Evolutionary conservation across 495 filamentous ascomycete species (phyloP).

Genomic region (Clohesyomyces aquaticus): DNA sequence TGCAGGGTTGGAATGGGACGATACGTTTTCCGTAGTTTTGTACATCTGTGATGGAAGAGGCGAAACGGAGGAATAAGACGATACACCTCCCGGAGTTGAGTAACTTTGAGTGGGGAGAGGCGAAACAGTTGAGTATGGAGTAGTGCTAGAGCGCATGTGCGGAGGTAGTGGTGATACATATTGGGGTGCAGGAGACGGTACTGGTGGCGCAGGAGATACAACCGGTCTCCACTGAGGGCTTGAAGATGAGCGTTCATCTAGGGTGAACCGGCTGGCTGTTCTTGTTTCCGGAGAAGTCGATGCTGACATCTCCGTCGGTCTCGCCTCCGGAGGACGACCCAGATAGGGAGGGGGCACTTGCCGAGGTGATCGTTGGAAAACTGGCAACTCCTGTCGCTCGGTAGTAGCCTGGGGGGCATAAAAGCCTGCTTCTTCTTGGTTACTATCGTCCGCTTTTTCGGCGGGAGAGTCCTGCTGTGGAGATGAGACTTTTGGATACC

Average conservation of each 20-base stretch:
- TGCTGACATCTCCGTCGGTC: background rate
- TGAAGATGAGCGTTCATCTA: background rate
- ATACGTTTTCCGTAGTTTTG: background rate
- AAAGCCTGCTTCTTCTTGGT: background rate
- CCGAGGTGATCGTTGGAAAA: constrained; percentile 4
- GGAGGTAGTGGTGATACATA: constrained; percentile 4
- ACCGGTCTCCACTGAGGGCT: constrained; percentile 4
- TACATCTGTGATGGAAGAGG: background rate
- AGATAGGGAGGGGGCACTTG: background rate
- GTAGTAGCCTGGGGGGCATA: constrained; percentile 6
- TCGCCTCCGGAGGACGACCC: background rate
- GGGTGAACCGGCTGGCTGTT: background rate
- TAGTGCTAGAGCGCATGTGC: background rate
- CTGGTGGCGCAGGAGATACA: constrained; percentile 6
- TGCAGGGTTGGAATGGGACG: background rate
- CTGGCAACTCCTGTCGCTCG: constrained; percentile 13
- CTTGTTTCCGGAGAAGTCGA: background rate
- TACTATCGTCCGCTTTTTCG: constrained; percentile 3
- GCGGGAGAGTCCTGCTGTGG: background rate
- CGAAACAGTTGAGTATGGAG: background rate
- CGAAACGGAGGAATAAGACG: background rate
- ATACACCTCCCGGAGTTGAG: background rate
- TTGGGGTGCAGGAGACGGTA: background rate
- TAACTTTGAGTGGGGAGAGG: background rate
- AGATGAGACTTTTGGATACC: background rate